Conservation (phyloP, 345 rosid genomes). For the Corymbia maculata region DNA sequence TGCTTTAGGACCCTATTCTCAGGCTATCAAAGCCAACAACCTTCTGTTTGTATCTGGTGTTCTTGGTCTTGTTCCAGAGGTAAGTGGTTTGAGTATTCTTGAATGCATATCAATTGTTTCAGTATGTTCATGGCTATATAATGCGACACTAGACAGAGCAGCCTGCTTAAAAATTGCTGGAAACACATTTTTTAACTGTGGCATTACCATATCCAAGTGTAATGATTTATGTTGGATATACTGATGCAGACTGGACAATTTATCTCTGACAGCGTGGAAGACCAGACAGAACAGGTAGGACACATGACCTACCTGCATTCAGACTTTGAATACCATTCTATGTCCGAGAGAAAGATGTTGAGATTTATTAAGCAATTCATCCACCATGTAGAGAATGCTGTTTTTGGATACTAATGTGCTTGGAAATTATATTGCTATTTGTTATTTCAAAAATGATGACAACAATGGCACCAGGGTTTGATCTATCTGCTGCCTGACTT, state of each 20-base stretch:
- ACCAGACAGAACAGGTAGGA: conserved; percentile 80
- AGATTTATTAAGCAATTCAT: neutral
- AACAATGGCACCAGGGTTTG: neutral
- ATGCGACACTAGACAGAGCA: neutral
- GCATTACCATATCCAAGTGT: neutral
- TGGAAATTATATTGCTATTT: neutral
- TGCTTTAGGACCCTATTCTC: conserved; percentile 89
- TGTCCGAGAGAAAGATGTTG: neutral
- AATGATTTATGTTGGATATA: neutral
- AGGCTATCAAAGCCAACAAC: conserved; percentile 77
- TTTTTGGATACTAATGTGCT: neutral
- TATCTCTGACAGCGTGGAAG: conserved; percentile 57
- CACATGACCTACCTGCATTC: neutral
- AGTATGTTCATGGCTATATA: neutral
- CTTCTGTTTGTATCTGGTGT: conserved; percentile 75
- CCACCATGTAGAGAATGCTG: neutral
- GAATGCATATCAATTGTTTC: neutral
- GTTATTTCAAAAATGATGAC: neutral
- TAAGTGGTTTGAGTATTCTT: conserved; percentile 2
- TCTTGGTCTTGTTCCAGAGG: conserved; percentile 88
- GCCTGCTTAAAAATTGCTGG: neutral
- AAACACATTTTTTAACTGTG: neutral
- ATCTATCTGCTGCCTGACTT: neutral
- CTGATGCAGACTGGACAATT: conserved; percentile 65
- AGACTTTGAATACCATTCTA: neutral